A percentile compares a stretch with the other conserved stretches of the same genome.
Conservation (phyloP, 1,139 yeast genomes). For the Nakaseomyces delphensis region DNA sequence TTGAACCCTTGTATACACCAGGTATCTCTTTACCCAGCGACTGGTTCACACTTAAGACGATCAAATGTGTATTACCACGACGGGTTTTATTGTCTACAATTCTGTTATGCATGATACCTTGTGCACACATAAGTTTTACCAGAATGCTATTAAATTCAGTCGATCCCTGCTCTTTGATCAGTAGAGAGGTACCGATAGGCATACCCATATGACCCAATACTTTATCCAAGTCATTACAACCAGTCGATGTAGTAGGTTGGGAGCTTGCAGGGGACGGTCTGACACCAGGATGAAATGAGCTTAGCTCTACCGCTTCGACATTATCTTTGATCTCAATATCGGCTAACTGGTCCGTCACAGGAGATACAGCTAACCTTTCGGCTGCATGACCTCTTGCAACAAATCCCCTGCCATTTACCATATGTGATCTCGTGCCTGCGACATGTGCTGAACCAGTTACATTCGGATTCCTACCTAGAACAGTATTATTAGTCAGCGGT, state of each 20-base stretch:
- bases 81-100: constrained; percentile 30
- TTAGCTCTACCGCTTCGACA: neutral
- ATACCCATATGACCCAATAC: constrained; percentile 75
- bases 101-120: constrained; percentile 68
- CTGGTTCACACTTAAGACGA: constrained; percentile 55
- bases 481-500: constrained; percentile 11
- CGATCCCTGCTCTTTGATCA: constrained; percentile 78
- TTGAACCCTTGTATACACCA: constrained; percentile 65
- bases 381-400: neutral
- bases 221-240: constrained; percentile 65
- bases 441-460: constrained; percentile 8
- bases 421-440: neutral
- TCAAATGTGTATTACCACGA: constrained; percentile 45
- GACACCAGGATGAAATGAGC: constrained; percentile 45
- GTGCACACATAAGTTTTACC: constrained; percentile 63
- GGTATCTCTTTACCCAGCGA: constrained; percentile 71
- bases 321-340: neutral
- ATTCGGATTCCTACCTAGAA: constrained; percentile 8
- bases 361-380: neutral
- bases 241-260: constrained; percentile 69
- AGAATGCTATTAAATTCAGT: constrained; percentile 82
- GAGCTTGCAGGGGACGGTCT: constrained; percentile 73
- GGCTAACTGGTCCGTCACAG: neutral
- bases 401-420: neutral
- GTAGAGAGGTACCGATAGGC: constrained; percentile 63